Base-by-base conservation (phyloP, 2,329 filamentous ascomycete genomes). In the Bipolaris cookei region DNA sequence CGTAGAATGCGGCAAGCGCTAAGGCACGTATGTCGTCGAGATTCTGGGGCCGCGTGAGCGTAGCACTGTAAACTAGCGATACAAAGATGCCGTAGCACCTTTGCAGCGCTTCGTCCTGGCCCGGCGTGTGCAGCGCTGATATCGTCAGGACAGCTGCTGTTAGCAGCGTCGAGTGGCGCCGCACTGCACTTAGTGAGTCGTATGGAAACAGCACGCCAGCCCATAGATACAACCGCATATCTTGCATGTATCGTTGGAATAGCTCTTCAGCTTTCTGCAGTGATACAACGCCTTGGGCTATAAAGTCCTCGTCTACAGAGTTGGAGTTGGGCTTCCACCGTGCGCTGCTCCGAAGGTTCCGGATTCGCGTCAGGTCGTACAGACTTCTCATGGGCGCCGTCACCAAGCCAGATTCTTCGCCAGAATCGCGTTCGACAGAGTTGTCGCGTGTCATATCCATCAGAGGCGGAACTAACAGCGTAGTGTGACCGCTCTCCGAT, bases 1-100 rank as follows among this genome's bases (percentile, higher is more conserved):
- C 68, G 53, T 77, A 78, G 61, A 78, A 78, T 2, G 77, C 74
- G 11, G 74, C 76, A 28, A 79, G 70, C 45, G 73, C 72, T 18
- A 78, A 57, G 6, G 74, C 77, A 3, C 77, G 74, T 14, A 79
- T 70, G 20, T 77, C 70, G 39, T 78, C 76, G 6, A 78, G 66
- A 37, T 70, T 76, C 34, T 77, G 68, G n/a, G 71, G 69, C 6
- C 72, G 60, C 4, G 75, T 69, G 7, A 76, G 65, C 54, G 72
- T 71, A n/a, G 71, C 67, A 38, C 65, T 69, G 38, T 74, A 75
- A 2, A 71, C 66, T 3, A 75, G 62, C 8, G 70, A 67, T 1
- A 74, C 70, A 35, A 75, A 75, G 34, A 71, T 63, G 53, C 66
- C 64, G 55, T 75, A 74, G 54, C 72, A 75, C 39, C 65, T 70